Conservation (phyloP, 176 grass and related monocot genomes). For the Tillandsia leiboldiana region DNA sequence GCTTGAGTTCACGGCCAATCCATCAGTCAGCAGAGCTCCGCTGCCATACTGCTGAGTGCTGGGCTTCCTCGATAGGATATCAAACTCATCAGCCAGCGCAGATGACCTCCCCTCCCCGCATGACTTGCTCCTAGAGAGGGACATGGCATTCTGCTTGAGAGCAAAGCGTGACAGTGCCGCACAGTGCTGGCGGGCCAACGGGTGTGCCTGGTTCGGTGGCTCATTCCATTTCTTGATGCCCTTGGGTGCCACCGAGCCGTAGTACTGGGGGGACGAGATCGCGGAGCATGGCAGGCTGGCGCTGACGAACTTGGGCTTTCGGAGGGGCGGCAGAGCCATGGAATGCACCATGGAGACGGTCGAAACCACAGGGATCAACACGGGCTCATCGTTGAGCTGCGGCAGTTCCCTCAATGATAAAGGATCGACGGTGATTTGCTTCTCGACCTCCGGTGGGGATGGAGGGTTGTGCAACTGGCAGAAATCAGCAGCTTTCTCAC, state of each 20-base stretch:
- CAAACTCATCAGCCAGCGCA: conserved; percentile 17
- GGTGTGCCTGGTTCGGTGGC: conserved; percentile 3
- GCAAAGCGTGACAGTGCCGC: conserved; percentile 9
- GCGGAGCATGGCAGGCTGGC: conserved; percentile 4
- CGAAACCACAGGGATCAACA: conserved; percentile 51
- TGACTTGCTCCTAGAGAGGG: conserved; percentile 30
- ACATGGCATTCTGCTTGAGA: neutral
- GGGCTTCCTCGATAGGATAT: conserved; percentile 30
- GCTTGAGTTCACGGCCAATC: conserved; percentile 15
- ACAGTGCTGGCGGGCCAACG: neutral
- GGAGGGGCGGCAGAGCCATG: neutral
- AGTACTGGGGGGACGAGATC: conserved; percentile 5
- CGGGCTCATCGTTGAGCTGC: conserved; percentile 41
- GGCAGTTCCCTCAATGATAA: conserved; percentile 19
- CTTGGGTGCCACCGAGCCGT: neutral
- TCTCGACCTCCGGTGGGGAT: neutral
- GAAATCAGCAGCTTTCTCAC: neutral
- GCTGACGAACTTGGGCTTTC: conserved; percentile 14
- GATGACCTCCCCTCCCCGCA: conserved; percentile 35
- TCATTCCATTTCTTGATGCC: conserved; percentile 15
- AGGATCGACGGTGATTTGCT: neutral
- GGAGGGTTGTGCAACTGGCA: neutral
- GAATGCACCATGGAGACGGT: conserved; percentile 8
- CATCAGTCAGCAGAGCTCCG: conserved; percentile 28
- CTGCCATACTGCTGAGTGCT: conserved; percentile 36